These are phyloP conservation scores for Waitea zeae DNA, from an alignment of 1,284 basidiomycete species.

Conservation along the genomic window DNA sequence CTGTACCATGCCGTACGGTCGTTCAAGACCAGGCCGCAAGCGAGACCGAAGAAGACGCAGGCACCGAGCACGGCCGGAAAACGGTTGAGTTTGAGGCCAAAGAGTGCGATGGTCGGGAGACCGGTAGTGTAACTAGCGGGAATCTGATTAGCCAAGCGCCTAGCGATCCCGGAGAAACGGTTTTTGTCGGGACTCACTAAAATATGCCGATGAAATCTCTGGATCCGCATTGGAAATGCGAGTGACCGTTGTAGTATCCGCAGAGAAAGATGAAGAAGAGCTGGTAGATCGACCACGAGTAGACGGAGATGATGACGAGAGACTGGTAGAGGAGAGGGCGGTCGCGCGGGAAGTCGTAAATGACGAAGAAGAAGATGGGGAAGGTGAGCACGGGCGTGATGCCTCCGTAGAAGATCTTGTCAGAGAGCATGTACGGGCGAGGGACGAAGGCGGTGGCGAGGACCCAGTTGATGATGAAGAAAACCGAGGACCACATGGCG, in stretches of 20 bases:
- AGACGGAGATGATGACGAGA: slow-evolving; percentile 31
- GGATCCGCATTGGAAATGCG: slow-evolving; percentile 19
- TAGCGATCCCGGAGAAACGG: not conserved
- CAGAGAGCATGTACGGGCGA: slow-evolving; percentile 24
- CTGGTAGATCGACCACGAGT: slow-evolving; percentile 36
- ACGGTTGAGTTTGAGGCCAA: slow-evolving; percentile 1
- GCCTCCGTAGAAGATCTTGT: slow-evolving; percentile 47
- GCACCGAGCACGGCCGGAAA: slow-evolving; percentile 1
- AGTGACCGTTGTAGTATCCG: slow-evolving; percentile 25
- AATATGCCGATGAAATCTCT: slow-evolving; percentile 48
- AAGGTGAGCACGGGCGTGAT: slow-evolving; percentile 16
- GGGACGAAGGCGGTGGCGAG: slow-evolving; percentile 36
- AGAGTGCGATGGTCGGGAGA: slow-evolving; percentile 3
- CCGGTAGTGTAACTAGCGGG: slow-evolving; percentile 1
- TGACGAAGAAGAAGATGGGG: slow-evolving; percentile 31
- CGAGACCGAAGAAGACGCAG: not conserved
- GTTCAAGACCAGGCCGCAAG: not conserved
- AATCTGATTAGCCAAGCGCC: not conserved
- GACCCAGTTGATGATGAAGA: slow-evolving; percentile 59
- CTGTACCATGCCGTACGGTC: not conserved
- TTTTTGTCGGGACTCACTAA: slow-evolving; percentile 30
- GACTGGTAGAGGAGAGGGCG: slow-evolving; percentile 42
- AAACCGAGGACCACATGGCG: slow-evolving; percentile 46
- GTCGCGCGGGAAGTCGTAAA: slow-evolving; percentile 54
- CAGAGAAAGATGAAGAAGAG: slow-evolving; percentile 42